Base-by-base conservation (phyloP, 2,329 filamentous ascomycete genomes). In the Fusarium brevicatenulatum region DNA sequence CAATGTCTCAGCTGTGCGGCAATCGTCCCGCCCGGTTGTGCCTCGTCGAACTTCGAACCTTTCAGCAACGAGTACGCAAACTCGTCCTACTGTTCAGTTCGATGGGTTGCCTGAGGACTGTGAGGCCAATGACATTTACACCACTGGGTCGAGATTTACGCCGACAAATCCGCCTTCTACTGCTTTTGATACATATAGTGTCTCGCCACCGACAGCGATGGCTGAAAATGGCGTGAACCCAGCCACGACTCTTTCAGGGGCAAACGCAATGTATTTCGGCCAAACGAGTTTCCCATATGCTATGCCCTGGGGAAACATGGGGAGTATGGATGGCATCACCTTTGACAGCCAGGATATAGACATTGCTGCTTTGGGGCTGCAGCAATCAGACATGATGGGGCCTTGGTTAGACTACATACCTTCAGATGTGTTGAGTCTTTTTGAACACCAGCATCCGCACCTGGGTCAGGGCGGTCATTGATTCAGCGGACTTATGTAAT, bases 321-420 rank as follows among this genome's bases (percentile, higher is more conserved):
- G 80, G 12, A 82, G 78, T 60, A 82, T 84, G 68, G 83, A 87
- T 52, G 82, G 83, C 71, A 91, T 95, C 82, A 91, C 92, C 69
- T 93, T 95, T 72, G 90, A 94, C 78, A 92, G 90, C 67, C 92
- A 93, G 71, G 92, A 95, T 72, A 90, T 95, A 39, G 92, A 95
- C 71, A 92, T 95, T 85, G 89, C 88, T 30, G 84, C 89, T 9
- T 82, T 95, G 23, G 91, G 90, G 0, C 68, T 86, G 43, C 83
- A 84, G 4, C 82, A 83, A 4, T 88, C 90, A 21, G 91, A 93
- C 47, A 88, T 93, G 81, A 89, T 92, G 85, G 90, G 91, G 1
- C 82, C 82, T 7, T 95, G 92, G 91, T 83, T 95, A 16, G 92
- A 94, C 75, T 93, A 93, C 67, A 83, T 94, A 11, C 91, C 92